Evolutionary conservation across 768 basidiomycete species (phyloP), one percentile per base, ranked within the genome.

Genomic region (Hygrophorus russula): DNA sequence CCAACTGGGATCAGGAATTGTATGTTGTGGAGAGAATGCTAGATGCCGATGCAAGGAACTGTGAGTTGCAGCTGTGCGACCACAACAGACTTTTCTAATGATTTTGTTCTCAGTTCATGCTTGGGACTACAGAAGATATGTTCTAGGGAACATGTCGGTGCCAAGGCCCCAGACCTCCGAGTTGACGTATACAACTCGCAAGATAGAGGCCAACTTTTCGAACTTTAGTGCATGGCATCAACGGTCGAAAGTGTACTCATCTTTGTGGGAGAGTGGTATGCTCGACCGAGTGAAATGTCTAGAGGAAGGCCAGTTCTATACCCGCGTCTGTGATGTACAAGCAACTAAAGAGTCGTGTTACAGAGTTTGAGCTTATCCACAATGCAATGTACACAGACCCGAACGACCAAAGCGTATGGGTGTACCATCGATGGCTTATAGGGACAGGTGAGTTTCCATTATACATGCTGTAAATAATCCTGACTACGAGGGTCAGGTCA

Each of bases 151-250:
- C 34, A 80, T 88, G 63, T 81, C 84, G 0, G 60, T 67, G 11
- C 70, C 68, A 37, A 66, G 68, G 46, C 65, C 81, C 3, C 66
- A 74, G 32, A 62, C 59, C 3, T 68, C 76, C n/a, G 96, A 98
- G 57, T 63, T 99, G 19, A 70, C 67, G 0, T 98, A 88, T 56
- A 98, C 96, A 2, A 78, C 74, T 35, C 75, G 73, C 47, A 98
- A 97, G 69, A 98, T 99, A 50, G 82, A 86, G 59, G 67, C 82
- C 39, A 97, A 89, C 55, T 92, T 98, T 57, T 94, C 90, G 28
- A 98, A 99, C 59, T 98, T 96, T 58, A 94, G 91, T 49, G 96
- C 96, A 15, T 99, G 96, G 96, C 96, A 99, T 60, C 92, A 96
- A 52, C 78, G 96, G 28, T 88, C 90, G 1, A 94, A 91, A 55